These are phyloP conservation scores for Kitagawia praeruptora DNA, from an alignment of 129 eudicot species.

Conservation along the genomic window DNA sequence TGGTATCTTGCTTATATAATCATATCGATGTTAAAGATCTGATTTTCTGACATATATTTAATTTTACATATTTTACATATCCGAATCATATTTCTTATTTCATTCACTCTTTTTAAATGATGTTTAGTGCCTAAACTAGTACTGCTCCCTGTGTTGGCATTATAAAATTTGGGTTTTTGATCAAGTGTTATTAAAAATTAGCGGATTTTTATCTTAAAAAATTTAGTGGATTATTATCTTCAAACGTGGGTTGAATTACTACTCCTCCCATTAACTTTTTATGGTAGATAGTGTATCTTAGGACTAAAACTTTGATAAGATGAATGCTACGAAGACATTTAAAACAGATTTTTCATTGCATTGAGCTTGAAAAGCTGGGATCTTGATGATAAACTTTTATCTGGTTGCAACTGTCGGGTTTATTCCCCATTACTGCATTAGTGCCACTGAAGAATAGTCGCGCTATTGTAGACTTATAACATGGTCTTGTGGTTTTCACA, in stretches of 20 bases:
- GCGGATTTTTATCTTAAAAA: neutral
- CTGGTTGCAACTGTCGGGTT: neutral
- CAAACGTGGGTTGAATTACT: neutral
- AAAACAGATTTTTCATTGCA: neutral
- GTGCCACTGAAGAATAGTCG: neutral
- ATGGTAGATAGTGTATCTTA: neutral
- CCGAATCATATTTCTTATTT: neutral
- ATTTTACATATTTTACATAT: neutral
- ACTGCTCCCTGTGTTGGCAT: neutral
- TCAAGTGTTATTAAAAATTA: neutral
- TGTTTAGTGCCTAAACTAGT: neutral
- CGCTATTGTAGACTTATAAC: neutral
- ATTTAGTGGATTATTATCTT: neutral
- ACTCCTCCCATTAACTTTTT: neutral
- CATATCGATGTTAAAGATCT: neutral
- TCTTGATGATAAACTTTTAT: neutral
- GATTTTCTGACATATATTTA: neutral
- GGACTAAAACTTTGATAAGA: neutral
- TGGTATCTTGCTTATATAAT: neutral
- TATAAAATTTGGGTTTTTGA: neutral
- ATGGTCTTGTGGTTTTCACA: neutral
- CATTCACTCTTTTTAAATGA: neutral
- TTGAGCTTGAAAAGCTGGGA: neutral
- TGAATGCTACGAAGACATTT: neutral
- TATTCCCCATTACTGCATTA: neutral